Evolutionary conservation across 345 rosid species (phyloP), one percentile per base, ranked within the genome.

Genomic region (Populus tremula): DNA sequence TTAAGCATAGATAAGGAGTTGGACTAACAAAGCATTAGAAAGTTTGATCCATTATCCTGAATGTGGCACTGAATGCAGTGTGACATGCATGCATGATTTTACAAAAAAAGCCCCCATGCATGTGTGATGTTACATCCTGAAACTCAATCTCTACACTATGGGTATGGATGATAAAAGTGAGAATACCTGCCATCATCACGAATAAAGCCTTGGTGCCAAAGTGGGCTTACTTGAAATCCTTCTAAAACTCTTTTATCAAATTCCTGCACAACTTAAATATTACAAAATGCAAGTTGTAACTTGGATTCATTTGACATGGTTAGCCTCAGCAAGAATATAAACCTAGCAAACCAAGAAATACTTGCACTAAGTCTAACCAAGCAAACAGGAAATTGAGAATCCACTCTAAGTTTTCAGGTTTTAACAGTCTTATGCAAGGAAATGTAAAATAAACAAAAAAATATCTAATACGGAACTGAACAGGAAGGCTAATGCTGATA

Each of bases 131-230:
- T 47, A 12, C 17, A n/a, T 74, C 69, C 38, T 23, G 69, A 47
- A 69, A 69, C 65, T 67, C 36, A 62, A 72, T 72, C 62, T 62
- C 64, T 21, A 56, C 50, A 49, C 41, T 50, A 38, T n/a, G 77
- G 45, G 47, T 62, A 54, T 31, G 61, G 2, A 17, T 65, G 77
- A 47, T 53, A 39, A 71, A 31, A 70, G 66, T 38, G 18, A 50
- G 75, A 78, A 23, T 79, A 89, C 95, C 93, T 87, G 81, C 93
- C 95, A 84, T 89, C 91, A 82, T 93, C 97, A 65, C 84, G 75
- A 80, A 95, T 93, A 82, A 84, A 91, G 76, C 99, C 99, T 90
- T 95, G 98, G 86, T 95, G 87, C 98, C 99, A 95, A 74, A 91
- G 74, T 78, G 99, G 99, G 73, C 86, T 93, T 66, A 87, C 98